phyloP scores from a whole-genome alignment of 129 eudicot species.

The Deinandra increscens region DNA sequence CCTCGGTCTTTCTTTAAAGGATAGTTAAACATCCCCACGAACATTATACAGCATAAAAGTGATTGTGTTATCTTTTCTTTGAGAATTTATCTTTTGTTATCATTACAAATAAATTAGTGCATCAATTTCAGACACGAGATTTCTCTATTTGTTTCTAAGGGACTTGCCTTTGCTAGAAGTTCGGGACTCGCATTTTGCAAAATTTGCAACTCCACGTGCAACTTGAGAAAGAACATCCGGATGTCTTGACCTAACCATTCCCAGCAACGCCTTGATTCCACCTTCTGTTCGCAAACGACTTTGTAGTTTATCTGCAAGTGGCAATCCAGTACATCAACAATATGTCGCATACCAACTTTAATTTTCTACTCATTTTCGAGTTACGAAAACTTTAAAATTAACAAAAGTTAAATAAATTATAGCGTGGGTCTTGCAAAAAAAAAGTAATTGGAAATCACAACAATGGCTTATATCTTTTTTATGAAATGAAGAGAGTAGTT shows the following conservation, averaged over 20 bases:
- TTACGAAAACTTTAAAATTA: background rate
- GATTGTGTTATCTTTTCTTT: background rate
- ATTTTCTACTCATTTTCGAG: background rate
- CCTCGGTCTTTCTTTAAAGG: background rate
- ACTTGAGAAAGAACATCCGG: constrained; percentile 97
- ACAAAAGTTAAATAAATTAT: background rate
- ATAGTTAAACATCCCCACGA: background rate
- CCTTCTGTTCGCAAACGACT: constrained; percentile 86
- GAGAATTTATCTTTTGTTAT: too few relatives aligned
- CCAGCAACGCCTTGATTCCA: constrained; percentile 89
- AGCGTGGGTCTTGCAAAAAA: background rate
- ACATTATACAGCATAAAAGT: background rate
- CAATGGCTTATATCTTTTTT: background rate
- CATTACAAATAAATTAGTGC: background rate
- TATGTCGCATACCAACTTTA: background rate
- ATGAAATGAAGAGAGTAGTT: background rate
- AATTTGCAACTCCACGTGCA: constrained; percentile 99
- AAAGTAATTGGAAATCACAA: background rate
- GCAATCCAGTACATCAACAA: background rate
- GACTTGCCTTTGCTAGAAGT: constrained; percentile 72
- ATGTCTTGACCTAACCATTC: constrained; percentile 96
- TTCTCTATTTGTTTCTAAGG: constrained; percentile 10
- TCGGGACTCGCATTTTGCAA: constrained; percentile 97
- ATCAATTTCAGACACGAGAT: background rate
- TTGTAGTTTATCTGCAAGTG: constrained; percentile 78